Evolutionary conservation across 1,284 basidiomycete genomes (phyloP).

Genomic region (Sutorius eximius): DNA sequence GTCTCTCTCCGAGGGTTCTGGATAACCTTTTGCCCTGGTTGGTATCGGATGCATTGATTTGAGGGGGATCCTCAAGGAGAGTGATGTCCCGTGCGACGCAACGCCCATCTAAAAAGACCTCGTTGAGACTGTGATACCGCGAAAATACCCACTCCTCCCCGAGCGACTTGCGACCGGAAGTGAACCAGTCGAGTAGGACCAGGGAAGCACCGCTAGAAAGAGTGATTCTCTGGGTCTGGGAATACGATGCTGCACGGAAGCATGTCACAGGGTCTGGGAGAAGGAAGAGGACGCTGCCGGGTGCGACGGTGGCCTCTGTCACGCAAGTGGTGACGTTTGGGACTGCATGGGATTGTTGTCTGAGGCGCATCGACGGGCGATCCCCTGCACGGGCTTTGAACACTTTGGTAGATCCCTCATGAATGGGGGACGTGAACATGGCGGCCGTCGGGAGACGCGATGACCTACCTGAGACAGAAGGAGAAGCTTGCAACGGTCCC

Average conservation of each 20-base stretch:
- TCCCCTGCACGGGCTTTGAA: constrained; percentile 72
- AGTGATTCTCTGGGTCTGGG: constrained; percentile 74
- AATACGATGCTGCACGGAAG: constrained; percentile 80
- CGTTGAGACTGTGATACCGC: constrained; percentile 83
- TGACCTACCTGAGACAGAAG: constrained; percentile 77
- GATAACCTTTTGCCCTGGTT: constrained; percentile 29
- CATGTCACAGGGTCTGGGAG: constrained; percentile 94
- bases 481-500: constrained; percentile 55
- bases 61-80: constrained; percentile 59
- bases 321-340: constrained; percentile 47
- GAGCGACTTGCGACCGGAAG: constrained; percentile 75
- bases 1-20: constrained; percentile 57
- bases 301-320: constrained; percentile 55
- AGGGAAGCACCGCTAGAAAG: constrained; percentile 62
- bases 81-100: constrained; percentile 75
- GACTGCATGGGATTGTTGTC: constrained; percentile 18
- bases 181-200: constrained; percentile 88
- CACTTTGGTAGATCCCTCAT: constrained; percentile 89
- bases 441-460: neutral
- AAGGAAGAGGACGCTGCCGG: constrained; percentile 64
- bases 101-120: constrained; percentile 66
- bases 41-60: constrained; percentile 1
- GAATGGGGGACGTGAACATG: constrained; percentile 1
- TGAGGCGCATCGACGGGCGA: constrained; percentile 40
- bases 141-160: constrained; percentile 91